Evolutionary conservation across 2,329 filamentous ascomycete genomes (phyloP), one percentile per base, ranked within the genome.

Genomic region (Cladosporium austrohemisphaericum): DNA sequence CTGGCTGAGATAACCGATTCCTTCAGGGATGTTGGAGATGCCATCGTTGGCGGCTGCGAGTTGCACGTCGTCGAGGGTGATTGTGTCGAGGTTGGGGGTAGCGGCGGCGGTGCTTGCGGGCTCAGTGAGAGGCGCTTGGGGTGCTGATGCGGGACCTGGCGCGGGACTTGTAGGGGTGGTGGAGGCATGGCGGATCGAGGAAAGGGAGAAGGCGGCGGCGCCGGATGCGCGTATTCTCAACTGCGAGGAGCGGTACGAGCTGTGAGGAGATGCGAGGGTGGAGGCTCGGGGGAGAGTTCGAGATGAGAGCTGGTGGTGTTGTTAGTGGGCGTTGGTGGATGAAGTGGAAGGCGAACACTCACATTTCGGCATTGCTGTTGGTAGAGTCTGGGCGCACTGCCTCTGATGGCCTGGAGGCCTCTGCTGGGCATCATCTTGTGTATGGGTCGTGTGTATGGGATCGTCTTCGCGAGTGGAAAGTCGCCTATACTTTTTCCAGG

Each of bases 1-100:
- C 5, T 81, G 77, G 58, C 87, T 81, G 51, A 98, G 74, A 63
- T 91, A 96, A 54, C 93, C 93, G 51, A 95, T 80, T 43, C 81
- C 76, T 62, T 92, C 86, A 28, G 86, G 81, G 55, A 89, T 79
- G 54, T 78, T 71, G 52, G 82, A 75, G 35, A 75, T 53, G 3
- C 62, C 56, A 7, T 64, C 58, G 37, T 74, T 54, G 4, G 63
- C 59, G 11, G 63, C 58, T 11, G 62, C 52, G 19, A 62, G 57
- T 36, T 68, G 62, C 10, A 71, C 58, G 19, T 62, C 61, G 22
- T 70, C 68, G 28, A 71, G 63, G 8, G 57, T 64, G 43, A 66
- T 64, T 20, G 58, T 59, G 47, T 65, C 61, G 49, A 65, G 54
- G 49, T 60, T 61, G 16, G 53, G 16, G 11, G 56, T 44, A 13